A percentile compares a stretch with the other conserved stretches of the same genome.
These are phyloP conservation scores for Candida ulmi DNA, from an alignment of 805 yeast genomes.

Conservation along the genomic window DNA sequence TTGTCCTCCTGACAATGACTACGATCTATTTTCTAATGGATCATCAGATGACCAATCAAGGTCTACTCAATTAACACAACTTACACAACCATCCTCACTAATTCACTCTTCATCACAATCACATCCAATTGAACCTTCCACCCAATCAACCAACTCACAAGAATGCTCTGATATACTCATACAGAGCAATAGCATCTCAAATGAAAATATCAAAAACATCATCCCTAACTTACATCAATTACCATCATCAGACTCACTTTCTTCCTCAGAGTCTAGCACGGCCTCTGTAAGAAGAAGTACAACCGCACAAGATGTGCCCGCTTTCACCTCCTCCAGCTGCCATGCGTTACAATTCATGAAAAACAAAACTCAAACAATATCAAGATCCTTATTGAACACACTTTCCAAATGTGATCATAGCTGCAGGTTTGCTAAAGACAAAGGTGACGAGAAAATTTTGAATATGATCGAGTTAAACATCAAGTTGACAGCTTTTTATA, in stretches of 20 bases:
- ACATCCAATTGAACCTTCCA: constrained; percentile 4
- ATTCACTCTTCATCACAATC: constrained; percentile 1
- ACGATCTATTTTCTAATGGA: background rate
- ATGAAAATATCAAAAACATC: constrained; percentile 1
- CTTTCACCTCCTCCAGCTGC: too few relatives aligned
- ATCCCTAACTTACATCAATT: background rate
- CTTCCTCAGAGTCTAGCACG: background rate
- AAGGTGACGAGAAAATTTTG: constrained; percentile 12
- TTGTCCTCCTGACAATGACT: constrained; percentile 5
- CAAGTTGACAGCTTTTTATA: constrained; percentile 17
- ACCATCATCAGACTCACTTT: background rate
- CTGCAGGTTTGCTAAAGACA: constrained; percentile 2
- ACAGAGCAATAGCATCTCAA: background rate
- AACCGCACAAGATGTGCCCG: too few relatives aligned
- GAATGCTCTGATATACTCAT: constrained; percentile 1
- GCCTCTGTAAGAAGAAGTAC: background rate
- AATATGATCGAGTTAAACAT: constrained; percentile 11
- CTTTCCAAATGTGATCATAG: constrained; percentile 17
- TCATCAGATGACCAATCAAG: constrained; percentile 1
- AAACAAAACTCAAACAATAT: constrained; percentile 5
- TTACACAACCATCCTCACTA: background rate
- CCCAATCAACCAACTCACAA: constrained; percentile 1
- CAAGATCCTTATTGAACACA: constrained; percentile 17
- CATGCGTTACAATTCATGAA: background rate
- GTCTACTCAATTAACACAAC: background rate